Evolutionary conservation across 2,329 filamentous ascomycete genomes (phyloP), one percentile per base, ranked within the genome.

Genomic region (Fusarium virguliforme): DNA sequence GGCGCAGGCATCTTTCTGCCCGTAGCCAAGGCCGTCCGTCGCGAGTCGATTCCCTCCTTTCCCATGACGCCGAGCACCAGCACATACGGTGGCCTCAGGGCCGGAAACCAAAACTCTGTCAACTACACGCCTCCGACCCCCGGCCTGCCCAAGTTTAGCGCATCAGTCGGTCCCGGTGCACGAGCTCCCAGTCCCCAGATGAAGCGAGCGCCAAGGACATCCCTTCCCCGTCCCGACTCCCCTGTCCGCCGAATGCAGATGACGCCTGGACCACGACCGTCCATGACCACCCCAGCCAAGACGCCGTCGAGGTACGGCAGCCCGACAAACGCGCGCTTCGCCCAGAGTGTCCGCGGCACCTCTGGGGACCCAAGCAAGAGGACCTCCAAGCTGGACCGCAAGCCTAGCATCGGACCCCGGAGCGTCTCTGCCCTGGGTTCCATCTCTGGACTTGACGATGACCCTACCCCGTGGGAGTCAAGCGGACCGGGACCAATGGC

Each of bases 1-100:
- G 94, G 94, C 68, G 90, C 96, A 3, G 96, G 96, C 67, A 98
- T 99, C 77, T 99, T 99, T 79, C 87, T 99, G 13, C 96, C 96
- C 4, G 84, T 96, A 15, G 89, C 91, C 79, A 96, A 97, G 80
- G 93, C 93, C 77, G 92, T 88, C 77, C 92, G 88, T 80, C 91
- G 89, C 78, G 88, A 88, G 55, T 89, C 88, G 41, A 85, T 86
- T 24, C 83, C 85, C 32, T 84, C 88, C 38, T 83, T 88, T 70
- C 88, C 92, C 8, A 84, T 88, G 60, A 94, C 92, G 2, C 92
- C 94, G 5, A 89, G 89, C 3, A 90, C 91, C n/a, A 89, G 89
- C 32, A 86, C 86, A 18, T 85, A 87, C 56, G 83, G 83, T 51
- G 87, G 85, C 34, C 82, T 90, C 56, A 88, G 86, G 74, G 81